A percentile compares a stretch with the other conserved stretches of the same genome.
These are phyloP conservation scores for Aspergillus fumigatus DNA, from an alignment of 2,329 filamentous ascomycete species.

Conservation along the genomic window DNA sequence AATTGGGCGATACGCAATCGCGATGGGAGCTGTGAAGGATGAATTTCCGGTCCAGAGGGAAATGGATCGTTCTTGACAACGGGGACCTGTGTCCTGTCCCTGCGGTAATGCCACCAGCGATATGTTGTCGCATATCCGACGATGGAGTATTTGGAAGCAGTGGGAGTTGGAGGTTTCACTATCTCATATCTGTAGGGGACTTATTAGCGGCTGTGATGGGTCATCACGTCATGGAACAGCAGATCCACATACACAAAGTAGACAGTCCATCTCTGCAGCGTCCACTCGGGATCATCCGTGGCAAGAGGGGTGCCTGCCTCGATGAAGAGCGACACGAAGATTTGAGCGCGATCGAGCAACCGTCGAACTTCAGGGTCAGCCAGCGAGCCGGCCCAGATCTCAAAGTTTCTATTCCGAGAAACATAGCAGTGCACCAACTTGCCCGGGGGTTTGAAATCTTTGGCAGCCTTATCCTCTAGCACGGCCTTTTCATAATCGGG, in stretches of 20 bases:
- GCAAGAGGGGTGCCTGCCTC: slow-evolving; percentile 82
- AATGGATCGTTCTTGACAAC: slow-evolving; percentile 41
- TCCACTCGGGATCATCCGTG: slow-evolving; percentile 67
- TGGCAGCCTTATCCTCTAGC: slow-evolving; percentile 37
- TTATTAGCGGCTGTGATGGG: slow-evolving; percentile 14
- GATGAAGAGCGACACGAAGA: slow-evolving; percentile 81
- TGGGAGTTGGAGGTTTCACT: slow-evolving; percentile 38
- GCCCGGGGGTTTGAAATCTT: slow-evolving; percentile 68
- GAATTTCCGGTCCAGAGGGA: slow-evolving; percentile 37
- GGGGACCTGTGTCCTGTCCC: slow-evolving; percentile 35
- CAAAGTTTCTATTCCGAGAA: slow-evolving; percentile 61
- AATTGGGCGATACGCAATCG: slow-evolving; percentile 90
- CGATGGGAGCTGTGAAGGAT: slow-evolving; percentile 62
- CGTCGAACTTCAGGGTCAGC: slow-evolving; percentile 64
- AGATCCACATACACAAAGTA: slow-evolving; percentile 65
- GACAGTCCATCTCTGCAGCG: slow-evolving; percentile 79
- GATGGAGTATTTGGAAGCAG: slow-evolving; percentile 66
- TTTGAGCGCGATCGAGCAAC: slow-evolving; percentile 74
- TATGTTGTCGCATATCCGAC: slow-evolving; percentile 89
- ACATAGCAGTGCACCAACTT: slow-evolving; percentile 62
- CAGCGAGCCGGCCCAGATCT: slow-evolving; percentile 79
- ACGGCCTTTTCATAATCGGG: slow-evolving; percentile 59
- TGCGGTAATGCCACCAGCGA: slow-evolving; percentile 64
- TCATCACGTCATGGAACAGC: background rate
- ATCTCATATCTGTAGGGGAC: slow-evolving; percentile 51